phyloP scores from a whole-genome alignment of 345 rosid genomes.

The Draba incana region DNA sequence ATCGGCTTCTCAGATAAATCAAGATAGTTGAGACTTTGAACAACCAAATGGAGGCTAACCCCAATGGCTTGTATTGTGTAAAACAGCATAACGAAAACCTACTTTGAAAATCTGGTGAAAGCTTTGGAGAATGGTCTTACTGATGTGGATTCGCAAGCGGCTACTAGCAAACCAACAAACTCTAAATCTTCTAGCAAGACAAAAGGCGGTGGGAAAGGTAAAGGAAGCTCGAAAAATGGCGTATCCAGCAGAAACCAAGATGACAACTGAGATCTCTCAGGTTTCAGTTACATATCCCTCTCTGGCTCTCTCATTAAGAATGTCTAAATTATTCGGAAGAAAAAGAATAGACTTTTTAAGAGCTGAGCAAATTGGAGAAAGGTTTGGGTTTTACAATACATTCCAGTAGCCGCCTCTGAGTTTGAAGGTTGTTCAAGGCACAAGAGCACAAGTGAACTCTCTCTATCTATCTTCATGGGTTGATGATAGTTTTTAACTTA shows the following conservation, averaged over 20 bases:
- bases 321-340: neutral
- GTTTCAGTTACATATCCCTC: constrained; percentile 14
- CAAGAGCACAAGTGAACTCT: constrained; percentile 15
- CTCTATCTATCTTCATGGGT: neutral
- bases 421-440: constrained; percentile 13
- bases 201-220: constrained; percentile 35
- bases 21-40: constrained; percentile 4
- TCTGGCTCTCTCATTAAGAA: neutral
- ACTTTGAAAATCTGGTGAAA: constrained; percentile 81
- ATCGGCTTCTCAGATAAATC: constrained; percentile 3
- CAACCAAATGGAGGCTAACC: constrained; percentile 26
- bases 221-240: constrained; percentile 41
- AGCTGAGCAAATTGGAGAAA: constrained; percentile 17
- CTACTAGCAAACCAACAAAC: constrained; percentile 39
- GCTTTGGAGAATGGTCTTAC: constrained; percentile 83
- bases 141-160: constrained; percentile 53
- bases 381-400: neutral
- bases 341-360: neutral
- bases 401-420: constrained; percentile 6
- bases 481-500: neutral
- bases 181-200: constrained; percentile 33
- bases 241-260: constrained; percentile 31
- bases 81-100: constrained; percentile 79
- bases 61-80: constrained; percentile 11
- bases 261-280: constrained; percentile 31